Evolutionary conservation across 805 yeast species (phyloP).

Genomic region (Hanseniaspora lachancei): DNA sequence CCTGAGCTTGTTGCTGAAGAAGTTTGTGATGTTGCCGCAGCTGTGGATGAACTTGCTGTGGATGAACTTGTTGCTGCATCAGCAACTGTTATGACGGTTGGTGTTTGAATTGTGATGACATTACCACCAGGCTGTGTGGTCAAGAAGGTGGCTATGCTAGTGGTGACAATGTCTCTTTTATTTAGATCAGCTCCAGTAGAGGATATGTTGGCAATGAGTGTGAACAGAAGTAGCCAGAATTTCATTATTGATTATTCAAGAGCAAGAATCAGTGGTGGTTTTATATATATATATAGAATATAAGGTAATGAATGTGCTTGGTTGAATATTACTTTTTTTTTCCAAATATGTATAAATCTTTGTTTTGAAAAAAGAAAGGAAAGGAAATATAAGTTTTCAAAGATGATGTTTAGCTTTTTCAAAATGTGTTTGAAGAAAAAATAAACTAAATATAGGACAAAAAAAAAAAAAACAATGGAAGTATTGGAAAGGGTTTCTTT

Average conservation of each 20-base stretch:
- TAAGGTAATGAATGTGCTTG: too few relatives aligned
- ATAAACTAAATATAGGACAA: background rate
- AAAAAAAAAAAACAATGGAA: background rate
- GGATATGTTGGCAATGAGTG: background rate
- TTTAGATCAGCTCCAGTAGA: conserved; percentile 20
- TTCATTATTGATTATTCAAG: background rate
- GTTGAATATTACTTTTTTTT: too few relatives aligned
- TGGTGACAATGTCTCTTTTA: conserved; percentile 19
- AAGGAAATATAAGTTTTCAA: too few relatives aligned
- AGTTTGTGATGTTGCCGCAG: conserved; percentile 15
- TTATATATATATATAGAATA: too few relatives aligned
- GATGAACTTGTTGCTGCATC: conserved; percentile 18
- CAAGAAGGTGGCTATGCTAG: conserved; percentile 17
- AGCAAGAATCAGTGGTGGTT: too few relatives aligned
- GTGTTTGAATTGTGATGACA: background rate
- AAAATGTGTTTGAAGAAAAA: too few relatives aligned
- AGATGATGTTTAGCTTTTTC: background rate
- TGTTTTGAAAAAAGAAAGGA: too few relatives aligned
- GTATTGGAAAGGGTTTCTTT: too few relatives aligned
- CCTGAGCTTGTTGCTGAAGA: conserved; percentile 19
- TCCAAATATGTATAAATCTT: too few relatives aligned
- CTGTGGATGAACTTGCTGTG: conserved; percentile 14
- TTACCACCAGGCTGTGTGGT: conserved; percentile 17
- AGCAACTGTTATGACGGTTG: conserved; percentile 15
- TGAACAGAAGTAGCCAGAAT: background rate